Evolutionary conservation across 306 rosid species (phyloP).

Genomic region (Quercus robur): DNA sequence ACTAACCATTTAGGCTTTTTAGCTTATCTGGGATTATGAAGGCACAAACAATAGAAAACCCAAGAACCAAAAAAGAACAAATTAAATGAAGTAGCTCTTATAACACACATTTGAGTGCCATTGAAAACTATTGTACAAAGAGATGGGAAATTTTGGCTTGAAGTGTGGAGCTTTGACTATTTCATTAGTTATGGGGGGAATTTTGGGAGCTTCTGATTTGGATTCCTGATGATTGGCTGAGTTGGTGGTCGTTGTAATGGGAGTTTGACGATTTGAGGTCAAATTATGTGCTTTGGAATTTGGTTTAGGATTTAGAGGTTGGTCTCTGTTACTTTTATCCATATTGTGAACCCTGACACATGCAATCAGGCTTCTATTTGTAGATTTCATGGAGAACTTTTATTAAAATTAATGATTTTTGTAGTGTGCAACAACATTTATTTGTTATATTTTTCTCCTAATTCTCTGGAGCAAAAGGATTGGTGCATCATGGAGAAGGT

Average conservation of each 20-base stretch:
- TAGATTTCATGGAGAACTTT: not conserved
- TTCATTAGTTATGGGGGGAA: not conserved
- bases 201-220: not conserved
- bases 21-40: slow-evolving; percentile 83
- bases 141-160: not conserved
- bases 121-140: too few species aligned
- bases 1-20: slow-evolving; percentile 10
- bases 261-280: slow-evolving; percentile 7
- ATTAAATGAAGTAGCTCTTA: not conserved
- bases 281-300: not conserved
- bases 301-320: not conserved
- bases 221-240: slow-evolving; percentile 8
- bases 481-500: too few species aligned
- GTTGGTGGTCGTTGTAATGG: slow-evolving; percentile 12
- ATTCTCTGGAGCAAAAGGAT: too few species aligned
- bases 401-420: not conserved
- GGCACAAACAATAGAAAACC: slow-evolving; percentile 25
- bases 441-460: not conserved
- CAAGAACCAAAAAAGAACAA: not conserved
- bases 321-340: not conserved
- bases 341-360: not conserved
- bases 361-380: not conserved
- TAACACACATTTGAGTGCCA: too few species aligned
- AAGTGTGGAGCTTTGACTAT: slow-evolving; percentile 13
- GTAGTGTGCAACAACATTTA: not conserved